These are phyloP conservation scores for Cyanophora paradoxa DNA, from an alignment of 78 protist species.

Conservation along the genomic window DNA sequence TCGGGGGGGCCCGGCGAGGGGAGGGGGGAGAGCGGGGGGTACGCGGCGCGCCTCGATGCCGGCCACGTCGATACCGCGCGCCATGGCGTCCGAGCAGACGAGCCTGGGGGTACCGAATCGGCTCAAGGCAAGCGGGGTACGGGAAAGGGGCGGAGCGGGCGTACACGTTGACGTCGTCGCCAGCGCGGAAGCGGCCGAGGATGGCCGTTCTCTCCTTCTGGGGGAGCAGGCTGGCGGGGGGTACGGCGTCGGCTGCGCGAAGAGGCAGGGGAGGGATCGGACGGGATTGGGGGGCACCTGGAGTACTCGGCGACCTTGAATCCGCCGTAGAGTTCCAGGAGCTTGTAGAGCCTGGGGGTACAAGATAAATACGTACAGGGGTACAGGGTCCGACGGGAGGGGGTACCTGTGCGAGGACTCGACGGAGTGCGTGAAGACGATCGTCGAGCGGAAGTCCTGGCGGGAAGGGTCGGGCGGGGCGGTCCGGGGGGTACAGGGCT, in stretches of 20 bases:
- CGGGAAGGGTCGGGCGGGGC: too few species aligned
- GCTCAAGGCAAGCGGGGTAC: too few species aligned
- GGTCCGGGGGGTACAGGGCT: background rate
- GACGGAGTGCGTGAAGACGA: background rate
- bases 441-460: background rate
- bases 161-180: too few species aligned
- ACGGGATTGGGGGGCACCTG: too few species aligned
- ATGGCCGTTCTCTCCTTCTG: background rate
- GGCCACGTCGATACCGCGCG: constrained; percentile 40
- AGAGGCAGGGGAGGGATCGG: background rate
- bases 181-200: background rate
- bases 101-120: background rate
- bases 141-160: too few species aligned
- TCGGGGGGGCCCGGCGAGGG: too few species aligned
- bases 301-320: too few species aligned
- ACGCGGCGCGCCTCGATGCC: background rate
- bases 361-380: too few species aligned
- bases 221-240: background rate
- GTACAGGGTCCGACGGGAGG: too few species aligned
- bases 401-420: background rate
- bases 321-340: too few species aligned
- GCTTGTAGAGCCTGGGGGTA: too few species aligned
- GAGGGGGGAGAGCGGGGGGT: too few species aligned
- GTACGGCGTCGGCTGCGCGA: background rate
- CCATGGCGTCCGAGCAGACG: constrained; percentile 43